Base-by-base conservation (phyloP, 78 protist species). In the Polysphondylium violaceum region DNA sequence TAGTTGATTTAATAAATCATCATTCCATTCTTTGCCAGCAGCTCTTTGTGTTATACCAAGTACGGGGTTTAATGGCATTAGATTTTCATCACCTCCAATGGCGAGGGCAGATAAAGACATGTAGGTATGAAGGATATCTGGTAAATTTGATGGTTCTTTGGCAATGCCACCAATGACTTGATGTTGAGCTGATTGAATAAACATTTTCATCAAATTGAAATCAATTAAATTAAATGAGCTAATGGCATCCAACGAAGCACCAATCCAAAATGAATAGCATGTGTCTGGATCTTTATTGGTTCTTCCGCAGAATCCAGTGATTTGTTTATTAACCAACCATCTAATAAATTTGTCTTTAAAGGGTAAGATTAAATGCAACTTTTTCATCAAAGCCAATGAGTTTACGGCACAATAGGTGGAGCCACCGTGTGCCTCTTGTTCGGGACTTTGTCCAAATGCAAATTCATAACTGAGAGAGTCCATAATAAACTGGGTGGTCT, bases 201-300 rank as follows among this genome's bases (percentile, higher is more conserved):
- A 86, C 4, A 31, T 44, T 60, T 25, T 25, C 2, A 88, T 47
- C 23, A 71, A 53, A 19, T 9, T 29, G 17, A 36, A 43, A 41
- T 94, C 86, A 23, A 91, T 31, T 3, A 92, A 63, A 25, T 60
- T 29, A 41, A 21, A 40, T 19, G 58, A 27, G 21, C 86, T 83
- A 19, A 95, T 27, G 33, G 92, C 86, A 5, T 16, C 4, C 50
- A 95, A 79, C 3, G 95, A 60, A 1, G 94, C 74, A 25, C 99
- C 99, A n/a, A 97, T 76, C 99, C 99, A 98, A 77, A 85, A 98
- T 23, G 97, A 75, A 90, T 98, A 98, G 95, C 99, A 98, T 11
- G 97, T 61, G 69, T 98, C 99, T 25, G 94, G 98, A 7, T 95
- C 94, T 76, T 98, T 98, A 93, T 97, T 96, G n/a, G 96, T 95